Conservation (phyloP, 169 alveolate genomes). For the Cardiosporidium cionae region DNA sequence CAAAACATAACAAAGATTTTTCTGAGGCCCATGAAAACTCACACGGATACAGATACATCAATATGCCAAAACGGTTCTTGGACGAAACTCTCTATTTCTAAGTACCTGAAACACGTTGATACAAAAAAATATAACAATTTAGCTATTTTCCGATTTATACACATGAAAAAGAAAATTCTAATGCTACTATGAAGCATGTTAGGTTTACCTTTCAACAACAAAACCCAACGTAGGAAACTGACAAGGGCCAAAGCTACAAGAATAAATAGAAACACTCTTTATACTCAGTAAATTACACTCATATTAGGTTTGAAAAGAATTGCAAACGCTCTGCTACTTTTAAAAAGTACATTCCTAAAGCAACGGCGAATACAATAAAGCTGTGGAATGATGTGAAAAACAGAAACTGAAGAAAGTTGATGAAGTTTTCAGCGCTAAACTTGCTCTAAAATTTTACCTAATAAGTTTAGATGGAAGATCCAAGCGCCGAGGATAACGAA, state of each 20-base stretch:
- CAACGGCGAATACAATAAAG: too few relatives aligned
- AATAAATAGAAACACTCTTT: background rate
- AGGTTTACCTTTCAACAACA: constrained; percentile 80
- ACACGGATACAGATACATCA: constrained; percentile 47
- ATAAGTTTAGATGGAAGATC: constrained; percentile 13
- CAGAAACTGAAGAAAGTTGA: too few relatives aligned
- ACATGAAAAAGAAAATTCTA: too few relatives aligned
- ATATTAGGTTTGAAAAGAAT: background rate
- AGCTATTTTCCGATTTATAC: too few relatives aligned
- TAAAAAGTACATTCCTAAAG: background rate
- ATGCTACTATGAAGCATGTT: too few relatives aligned
- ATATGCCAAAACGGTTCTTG: constrained; percentile 88
- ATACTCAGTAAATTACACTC: background rate
- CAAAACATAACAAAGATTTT: too few relatives aligned
- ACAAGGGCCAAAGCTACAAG: constrained; percentile 95
- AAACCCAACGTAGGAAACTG: constrained; percentile 98
- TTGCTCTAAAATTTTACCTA: background rate
- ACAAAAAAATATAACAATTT: background rate
- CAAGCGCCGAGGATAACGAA: constrained; percentile 48
- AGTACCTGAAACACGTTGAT: constrained; percentile 21
- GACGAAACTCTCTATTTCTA: constrained; percentile 75
- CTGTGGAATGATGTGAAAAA: too few relatives aligned
- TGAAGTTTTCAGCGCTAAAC: background rate
- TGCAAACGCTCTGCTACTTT: background rate
- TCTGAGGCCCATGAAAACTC: too few relatives aligned